phyloP scores from a whole-genome alignment of 78 protist genomes.

The Chrysochromulina tobinii region DNA sequence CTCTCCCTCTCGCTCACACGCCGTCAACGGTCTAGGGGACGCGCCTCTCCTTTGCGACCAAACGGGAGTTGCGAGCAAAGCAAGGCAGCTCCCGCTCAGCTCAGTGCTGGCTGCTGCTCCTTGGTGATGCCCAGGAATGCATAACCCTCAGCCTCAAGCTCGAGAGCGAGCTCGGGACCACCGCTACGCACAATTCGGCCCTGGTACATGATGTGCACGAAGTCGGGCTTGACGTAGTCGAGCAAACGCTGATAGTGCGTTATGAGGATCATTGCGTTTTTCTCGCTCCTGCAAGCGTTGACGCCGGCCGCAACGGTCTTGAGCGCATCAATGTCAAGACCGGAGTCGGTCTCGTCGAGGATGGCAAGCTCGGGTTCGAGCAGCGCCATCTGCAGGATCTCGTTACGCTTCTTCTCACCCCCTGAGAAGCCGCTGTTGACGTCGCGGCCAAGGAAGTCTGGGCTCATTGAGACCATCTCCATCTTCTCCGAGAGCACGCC shows the following conservation, averaged over 20 bases:
- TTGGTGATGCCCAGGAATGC: not conserved
- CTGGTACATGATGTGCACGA: conserved; percentile 2
- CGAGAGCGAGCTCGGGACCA: not conserved
- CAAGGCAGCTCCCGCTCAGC: too few species aligned
- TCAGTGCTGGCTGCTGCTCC: too few species aligned
- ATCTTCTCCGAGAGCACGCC: not conserved
- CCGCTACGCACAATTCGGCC: not conserved
- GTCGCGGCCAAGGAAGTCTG: not conserved
- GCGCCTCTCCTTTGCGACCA: too few species aligned
- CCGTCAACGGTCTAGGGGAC: too few species aligned
- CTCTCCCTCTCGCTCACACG: too few species aligned
- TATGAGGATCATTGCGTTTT: not conserved
- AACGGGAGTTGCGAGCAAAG: too few species aligned
- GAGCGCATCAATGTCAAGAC: conserved; percentile 49
- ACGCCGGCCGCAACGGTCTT: conserved; percentile 25
- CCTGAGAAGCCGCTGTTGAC: conserved; percentile 47
- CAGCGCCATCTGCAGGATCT: conserved; percentile 40
- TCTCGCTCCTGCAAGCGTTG: not conserved
- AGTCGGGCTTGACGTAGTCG: conserved; percentile 31
- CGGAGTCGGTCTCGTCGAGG: conserved; percentile 31
- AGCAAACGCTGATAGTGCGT: conserved; percentile 50
- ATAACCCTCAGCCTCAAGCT: not conserved
- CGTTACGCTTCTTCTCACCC: conserved; percentile 51
- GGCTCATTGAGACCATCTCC: not conserved
- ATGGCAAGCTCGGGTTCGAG: conserved; percentile 35